Evolutionary conservation across 1,139 yeast species (phyloP).

Genomic region (Candida sanyaensis): DNA sequence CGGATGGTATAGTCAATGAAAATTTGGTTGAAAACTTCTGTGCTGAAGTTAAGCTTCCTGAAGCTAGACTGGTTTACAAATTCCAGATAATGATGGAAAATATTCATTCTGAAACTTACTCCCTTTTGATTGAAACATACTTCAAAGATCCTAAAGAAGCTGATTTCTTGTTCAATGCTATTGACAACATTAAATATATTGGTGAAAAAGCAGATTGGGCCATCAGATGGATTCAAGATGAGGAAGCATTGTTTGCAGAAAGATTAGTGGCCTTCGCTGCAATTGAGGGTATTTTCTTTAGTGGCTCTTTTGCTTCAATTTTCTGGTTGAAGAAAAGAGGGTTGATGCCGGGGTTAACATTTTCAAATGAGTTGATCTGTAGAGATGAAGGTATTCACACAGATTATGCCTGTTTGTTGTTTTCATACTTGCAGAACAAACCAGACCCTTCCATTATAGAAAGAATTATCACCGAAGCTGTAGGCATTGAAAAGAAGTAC

Average conservation of each 20-base stretch:
- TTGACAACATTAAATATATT: conserved; percentile 91
- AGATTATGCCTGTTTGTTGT: conserved; percentile 94
- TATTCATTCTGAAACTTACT: conserved; percentile 96
- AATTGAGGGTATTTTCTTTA: conserved; percentile 97
- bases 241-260: conserved; percentile 87
- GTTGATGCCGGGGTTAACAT: conserved; percentile 96
- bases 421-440: conserved; percentile 88
- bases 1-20: conserved; percentile 97
- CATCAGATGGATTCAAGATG: conserved; percentile 89
- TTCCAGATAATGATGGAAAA: conserved; percentile 99
- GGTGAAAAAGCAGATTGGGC: conserved; percentile 99
- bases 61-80: conserved; percentile 85
- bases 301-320: conserved; percentile 96
- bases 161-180: conserved; percentile 86
- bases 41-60: conserved; percentile 96
- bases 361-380: conserved; percentile 94
- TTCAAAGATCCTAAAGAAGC: conserved; percentile 94
- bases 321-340: conserved; percentile 99
- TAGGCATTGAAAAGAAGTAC: conserved; percentile 88
- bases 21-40: conserved; percentile 95
- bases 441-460: conserved; percentile 79
- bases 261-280: conserved; percentile 98
- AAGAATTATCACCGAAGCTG: conserved; percentile 92
- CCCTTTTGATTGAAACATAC: conserved; percentile 91
- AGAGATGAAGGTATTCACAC: conserved; percentile 95